phyloP scores from a whole-genome alignment of 371 early-diverging fungal species.

The Edhazardia aedis region DNA sequence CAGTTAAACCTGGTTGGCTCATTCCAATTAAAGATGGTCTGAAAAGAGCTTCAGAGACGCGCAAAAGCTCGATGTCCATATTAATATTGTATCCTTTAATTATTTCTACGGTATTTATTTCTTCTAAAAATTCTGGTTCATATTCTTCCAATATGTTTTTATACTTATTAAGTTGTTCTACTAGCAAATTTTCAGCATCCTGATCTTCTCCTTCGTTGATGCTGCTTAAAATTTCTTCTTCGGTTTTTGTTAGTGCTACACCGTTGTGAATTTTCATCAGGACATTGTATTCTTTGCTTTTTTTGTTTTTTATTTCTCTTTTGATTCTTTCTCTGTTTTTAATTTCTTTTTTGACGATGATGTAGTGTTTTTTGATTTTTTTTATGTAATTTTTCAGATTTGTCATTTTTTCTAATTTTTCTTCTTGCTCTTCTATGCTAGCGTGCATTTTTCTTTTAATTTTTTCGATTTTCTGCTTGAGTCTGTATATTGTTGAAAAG shows the following conservation, averaged over 20 bases:
- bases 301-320: constrained; percentile 41
- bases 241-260: constrained; percentile 25
- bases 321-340: constrained; percentile 30
- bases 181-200: constrained; percentile 21
- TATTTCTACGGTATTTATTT: background rate
- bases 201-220: constrained; percentile 36
- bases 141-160: constrained; percentile 19
- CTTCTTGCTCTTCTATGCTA: constrained; percentile 18
- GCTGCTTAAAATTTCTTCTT: constrained; percentile 17
- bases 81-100: constrained; percentile 5
- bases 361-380: constrained; percentile 26
- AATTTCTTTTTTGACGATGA: constrained; percentile 21
- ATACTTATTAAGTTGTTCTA: constrained; percentile 19
- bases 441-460: constrained; percentile 15
- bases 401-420: constrained; percentile 18
- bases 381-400: constrained; percentile 21
- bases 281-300: too few relatives aligned
- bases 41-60: constrained; percentile 41
- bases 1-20: constrained; percentile 39
- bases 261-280: constrained; percentile 33
- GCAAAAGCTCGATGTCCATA: constrained; percentile 36
- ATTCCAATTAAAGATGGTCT: constrained; percentile 38
- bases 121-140: constrained; percentile 35
- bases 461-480: constrained; percentile 34
- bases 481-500: constrained; percentile 33